These are phyloP conservation scores for Rhizoctonia solani DNA, from an alignment of 1,284 basidiomycete genomes.

Conservation along the genomic window DNA sequence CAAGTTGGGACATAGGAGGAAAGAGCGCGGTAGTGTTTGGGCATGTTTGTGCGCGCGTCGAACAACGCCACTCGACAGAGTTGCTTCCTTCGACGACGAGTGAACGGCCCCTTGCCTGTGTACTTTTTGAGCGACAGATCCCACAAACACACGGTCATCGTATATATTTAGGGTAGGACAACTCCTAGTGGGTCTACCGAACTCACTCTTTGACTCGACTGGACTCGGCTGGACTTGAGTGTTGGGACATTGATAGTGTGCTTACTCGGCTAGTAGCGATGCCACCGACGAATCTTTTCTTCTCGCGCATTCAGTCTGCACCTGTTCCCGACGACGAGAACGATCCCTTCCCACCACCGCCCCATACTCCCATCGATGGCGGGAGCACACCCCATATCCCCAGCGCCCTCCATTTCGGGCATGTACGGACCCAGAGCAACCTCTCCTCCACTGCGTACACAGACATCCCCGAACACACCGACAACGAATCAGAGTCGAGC, in stretches of 20 bases:
- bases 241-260: no score
- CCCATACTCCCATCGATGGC: background rate
- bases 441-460: slow-evolving; percentile 28
- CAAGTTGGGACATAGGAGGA: background rate
- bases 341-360: slow-evolving; percentile 11
- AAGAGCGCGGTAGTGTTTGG: background rate
- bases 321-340: background rate
- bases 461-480: slow-evolving; percentile 26
- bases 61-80: slow-evolving; percentile 21
- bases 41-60: slow-evolving; percentile 26
- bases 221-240: no score
- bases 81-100: background rate
- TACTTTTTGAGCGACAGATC: no score
- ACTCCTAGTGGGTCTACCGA: no score
- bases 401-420: slow-evolving; percentile 4
- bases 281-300: slow-evolving; percentile 1
- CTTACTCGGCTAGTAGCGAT: no score
- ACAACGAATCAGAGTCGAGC: slow-evolving; percentile 34
- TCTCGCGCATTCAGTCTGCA: slow-evolving; percentile 16
- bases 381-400: background rate
- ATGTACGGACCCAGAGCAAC: slow-evolving; percentile 23
- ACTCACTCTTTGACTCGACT: no score
- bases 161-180: no score
- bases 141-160: no score
- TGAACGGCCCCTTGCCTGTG: no score